These are phyloP conservation scores for Betula pendula DNA, from an alignment of 306 rosid genomes.

Conservation along the genomic window DNA sequence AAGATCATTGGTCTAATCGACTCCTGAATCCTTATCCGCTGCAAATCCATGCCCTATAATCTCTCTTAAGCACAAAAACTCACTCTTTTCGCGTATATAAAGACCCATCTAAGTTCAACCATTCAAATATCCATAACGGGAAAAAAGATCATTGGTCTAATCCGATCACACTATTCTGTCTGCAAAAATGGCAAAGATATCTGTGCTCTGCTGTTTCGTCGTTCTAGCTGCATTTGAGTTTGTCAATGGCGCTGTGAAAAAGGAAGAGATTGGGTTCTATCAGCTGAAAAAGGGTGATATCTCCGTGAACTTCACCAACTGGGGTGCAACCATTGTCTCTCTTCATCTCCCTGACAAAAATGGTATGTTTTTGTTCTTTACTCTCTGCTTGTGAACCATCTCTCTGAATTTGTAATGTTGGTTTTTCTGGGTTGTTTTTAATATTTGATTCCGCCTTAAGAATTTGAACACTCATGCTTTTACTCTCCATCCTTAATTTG, in stretches of 20 bases:
- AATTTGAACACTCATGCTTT: neutral
- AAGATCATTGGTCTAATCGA: no score
- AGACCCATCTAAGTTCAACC: no score
- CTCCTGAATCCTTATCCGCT: no score
- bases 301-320: conserved; percentile 54
- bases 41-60: no score
- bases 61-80: no score
- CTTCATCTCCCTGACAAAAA: conserved; percentile 48
- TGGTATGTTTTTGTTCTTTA: conserved; percentile 40
- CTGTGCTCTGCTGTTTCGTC: conserved; percentile 34
- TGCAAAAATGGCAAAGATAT: conserved; percentile 33
- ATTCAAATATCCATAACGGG: no score
- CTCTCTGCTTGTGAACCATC: neutral
- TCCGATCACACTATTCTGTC: neutral
- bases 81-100: no score
- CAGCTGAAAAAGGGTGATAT: conserved; percentile 47
- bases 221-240: conserved; percentile 36
- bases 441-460: neutral
- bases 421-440: neutral
- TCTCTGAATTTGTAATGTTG: neutral
- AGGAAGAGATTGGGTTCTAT: conserved; percentile 29
- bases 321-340: conserved; percentile 60
- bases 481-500: neutral
- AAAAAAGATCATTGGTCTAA: no score
- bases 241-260: conserved; percentile 25